These are phyloP conservation scores for Raffaelea albimanens DNA, from an alignment of 2,329 filamentous ascomycete genomes.

Conservation along the genomic window DNA sequence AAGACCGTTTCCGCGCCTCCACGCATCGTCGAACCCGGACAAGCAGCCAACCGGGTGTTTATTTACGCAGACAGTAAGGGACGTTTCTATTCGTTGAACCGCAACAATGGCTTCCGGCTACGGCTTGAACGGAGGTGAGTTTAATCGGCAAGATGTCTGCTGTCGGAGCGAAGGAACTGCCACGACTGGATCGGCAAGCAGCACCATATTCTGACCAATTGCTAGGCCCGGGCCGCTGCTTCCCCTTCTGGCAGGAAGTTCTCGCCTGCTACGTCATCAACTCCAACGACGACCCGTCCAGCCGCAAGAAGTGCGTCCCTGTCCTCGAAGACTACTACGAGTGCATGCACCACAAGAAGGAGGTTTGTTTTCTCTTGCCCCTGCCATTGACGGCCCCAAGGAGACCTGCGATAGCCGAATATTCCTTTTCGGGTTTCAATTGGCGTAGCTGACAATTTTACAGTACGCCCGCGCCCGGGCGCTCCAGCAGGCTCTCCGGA, in stretches of 20 bases:
- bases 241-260: slow-evolving; percentile 99
- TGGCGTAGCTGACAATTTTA: slow-evolving; percentile 2
- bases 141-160: no score
- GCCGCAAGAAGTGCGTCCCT: slow-evolving; percentile 79
- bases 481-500: slow-evolving; percentile 78
- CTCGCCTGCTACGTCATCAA: slow-evolving; percentile 98
- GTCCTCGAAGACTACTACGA: slow-evolving; percentile 96
- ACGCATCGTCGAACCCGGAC: neutral
- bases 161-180: no score
- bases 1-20: no score
- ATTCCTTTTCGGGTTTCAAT: no score
- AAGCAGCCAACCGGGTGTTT: neutral
- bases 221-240: slow-evolving; percentile 67
- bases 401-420: no score
- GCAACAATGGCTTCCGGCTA: slow-evolving; percentile 68
- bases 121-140: slow-evolving; percentile 69
- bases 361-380: slow-evolving; percentile 47
- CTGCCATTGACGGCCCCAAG: no score
- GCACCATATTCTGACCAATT: slow-evolving; percentile 4
- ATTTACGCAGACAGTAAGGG: neutral
- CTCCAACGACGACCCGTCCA: slow-evolving; percentile 67
- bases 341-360: slow-evolving; percentile 97
- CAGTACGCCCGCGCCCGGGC: slow-evolving; percentile 70
- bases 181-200: no score
- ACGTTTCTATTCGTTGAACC: slow-evolving; percentile 3